Evolutionary conservation across 1,139 yeast genomes (phyloP), one percentile per base, ranked within the genome.

Genomic region (Saccharomyces hybrid): DNA sequence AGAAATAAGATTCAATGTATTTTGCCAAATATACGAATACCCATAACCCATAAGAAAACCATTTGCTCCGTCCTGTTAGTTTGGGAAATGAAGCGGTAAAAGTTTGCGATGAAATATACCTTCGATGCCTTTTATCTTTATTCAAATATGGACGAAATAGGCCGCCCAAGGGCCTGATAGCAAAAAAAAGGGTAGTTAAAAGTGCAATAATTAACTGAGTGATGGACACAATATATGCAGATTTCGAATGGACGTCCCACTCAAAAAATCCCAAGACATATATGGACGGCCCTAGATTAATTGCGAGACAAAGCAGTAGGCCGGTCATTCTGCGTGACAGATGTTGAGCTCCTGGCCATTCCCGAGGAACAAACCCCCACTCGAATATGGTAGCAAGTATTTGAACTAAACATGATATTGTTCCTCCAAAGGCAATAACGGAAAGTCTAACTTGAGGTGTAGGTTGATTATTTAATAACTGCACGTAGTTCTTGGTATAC

Each of bases 1-100:
- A 88, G 65, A 87, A 82, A 68, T 88, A 89, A 0, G 96, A 88
- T 67, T 89, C 97, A 16, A 81, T 71, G 63, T 84, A 83, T 65
- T 89, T 89, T 3, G 90, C 86, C 27, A 77, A 70, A 64, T 88
- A 85, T 0, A 88, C 88, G 31, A 80, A 71, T 2, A 80, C 56
- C 95, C 96, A 88, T 51, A 89, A 70, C 0, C 81, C 70, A 53
- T 77, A 74, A 0, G 96, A 88, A 57, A 82, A 76, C 56, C 78
- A 67, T 52, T 77, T 72, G 52, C 84, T 82, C 56, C 82, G 74
- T 0, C 77, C 75, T 1, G 69, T 69, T 27, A 88, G 70, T 47
- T 70, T 70, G 1, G 89, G 84, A 63, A 83, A 87, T 1, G 81
- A 74, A 46, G 77, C 82, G 68, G 73, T 80, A 65, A 72, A 83